phyloP scores from a whole-genome alignment of 2,329 filamentous ascomycete genomes.

The Ophiocordyceps camponoti-rufipedis region DNA sequence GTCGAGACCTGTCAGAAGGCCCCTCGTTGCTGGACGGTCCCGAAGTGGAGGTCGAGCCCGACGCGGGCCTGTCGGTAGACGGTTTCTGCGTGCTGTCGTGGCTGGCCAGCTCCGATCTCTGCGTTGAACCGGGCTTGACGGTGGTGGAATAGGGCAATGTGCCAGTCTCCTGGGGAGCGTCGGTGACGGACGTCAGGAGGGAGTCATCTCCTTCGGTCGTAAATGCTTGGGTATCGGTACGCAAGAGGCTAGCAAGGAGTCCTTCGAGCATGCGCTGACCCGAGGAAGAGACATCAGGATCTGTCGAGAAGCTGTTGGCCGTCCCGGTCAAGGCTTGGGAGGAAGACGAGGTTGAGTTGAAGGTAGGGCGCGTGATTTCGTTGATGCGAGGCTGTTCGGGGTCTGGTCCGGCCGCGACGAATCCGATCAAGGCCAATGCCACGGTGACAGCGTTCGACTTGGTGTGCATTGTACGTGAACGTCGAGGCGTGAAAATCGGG shows the following conservation, averaged over 20 bases:
- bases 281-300: constrained; percentile 1
- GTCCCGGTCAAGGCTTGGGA: constrained; percentile 5
- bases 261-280: constrained; percentile 7
- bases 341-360: constrained; percentile 22
- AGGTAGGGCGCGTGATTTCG: constrained; percentile 32
- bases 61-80: background rate
- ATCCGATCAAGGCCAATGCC: constrained; percentile 22
- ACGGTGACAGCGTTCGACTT: constrained; percentile 26
- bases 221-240: background rate
- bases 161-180: background rate
- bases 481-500: background rate
- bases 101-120: background rate
- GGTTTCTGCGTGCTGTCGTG: background rate
- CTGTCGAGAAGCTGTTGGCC: constrained; percentile 1
- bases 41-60: background rate
- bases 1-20: no score
- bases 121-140: background rate
- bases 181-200: background rate
- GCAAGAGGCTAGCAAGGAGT: constrained; percentile 8
- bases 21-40: background rate
- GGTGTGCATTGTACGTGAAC: constrained; percentile 26
- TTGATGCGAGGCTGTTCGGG: constrained; percentile 26
- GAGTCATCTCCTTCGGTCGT: background rate
- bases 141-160: background rate
- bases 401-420: constrained; percentile 23